These are phyloP conservation scores for Ustilago bromivora DNA, from an alignment of 1,284 basidiomycete genomes.

Conservation along the genomic window DNA sequence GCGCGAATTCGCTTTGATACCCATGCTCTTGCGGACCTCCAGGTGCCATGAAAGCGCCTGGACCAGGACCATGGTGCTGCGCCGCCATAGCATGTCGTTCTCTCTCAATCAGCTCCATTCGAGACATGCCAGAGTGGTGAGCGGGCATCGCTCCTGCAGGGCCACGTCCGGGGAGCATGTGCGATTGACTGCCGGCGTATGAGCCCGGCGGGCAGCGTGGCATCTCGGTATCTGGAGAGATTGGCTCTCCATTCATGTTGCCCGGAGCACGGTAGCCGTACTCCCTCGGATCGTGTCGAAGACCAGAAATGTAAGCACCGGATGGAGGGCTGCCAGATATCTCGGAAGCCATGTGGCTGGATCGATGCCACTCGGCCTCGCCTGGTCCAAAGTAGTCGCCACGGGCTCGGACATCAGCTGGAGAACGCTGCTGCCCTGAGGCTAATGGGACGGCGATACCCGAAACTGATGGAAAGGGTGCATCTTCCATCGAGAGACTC, in stretches of 20 bases:
- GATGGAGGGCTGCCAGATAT: conserved; percentile 23
- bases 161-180: conserved; percentile 13
- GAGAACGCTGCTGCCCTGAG: conserved; percentile 27
- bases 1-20: conserved; percentile 33
- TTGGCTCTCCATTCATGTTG: conserved; percentile 17
- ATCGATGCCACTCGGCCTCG: conserved; percentile 27
- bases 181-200: conserved; percentile 7
- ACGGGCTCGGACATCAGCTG: conserved; percentile 26
- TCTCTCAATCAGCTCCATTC: conserved; percentile 30
- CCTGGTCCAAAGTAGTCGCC: conserved; percentile 42
- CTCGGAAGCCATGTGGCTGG: conserved; percentile 8
- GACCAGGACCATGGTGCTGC: conserved; percentile 21
- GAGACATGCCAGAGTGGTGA: conserved; percentile 17
- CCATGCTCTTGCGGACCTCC: conserved; percentile 22
- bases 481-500: conserved; percentile 47
- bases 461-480: conserved; percentile 29
- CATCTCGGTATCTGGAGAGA: conserved; percentile 22
- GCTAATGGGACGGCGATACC: conserved; percentile 32
- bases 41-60: conserved; percentile 5
- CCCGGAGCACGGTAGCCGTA: conserved; percentile 15
- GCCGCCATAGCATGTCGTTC: conserved; percentile 31
- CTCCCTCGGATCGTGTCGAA: conserved; percentile 22
- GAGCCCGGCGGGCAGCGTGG: conserved; percentile 14
- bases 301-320: conserved; percentile 1
- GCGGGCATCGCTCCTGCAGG: conserved; percentile 1